Percentiles rank a stretch among this genome's conserved stretches.
phyloP scores from a whole-genome alignment of 2,329 filamentous ascomycete genomes.

The Epichloe aotearoae region DNA sequence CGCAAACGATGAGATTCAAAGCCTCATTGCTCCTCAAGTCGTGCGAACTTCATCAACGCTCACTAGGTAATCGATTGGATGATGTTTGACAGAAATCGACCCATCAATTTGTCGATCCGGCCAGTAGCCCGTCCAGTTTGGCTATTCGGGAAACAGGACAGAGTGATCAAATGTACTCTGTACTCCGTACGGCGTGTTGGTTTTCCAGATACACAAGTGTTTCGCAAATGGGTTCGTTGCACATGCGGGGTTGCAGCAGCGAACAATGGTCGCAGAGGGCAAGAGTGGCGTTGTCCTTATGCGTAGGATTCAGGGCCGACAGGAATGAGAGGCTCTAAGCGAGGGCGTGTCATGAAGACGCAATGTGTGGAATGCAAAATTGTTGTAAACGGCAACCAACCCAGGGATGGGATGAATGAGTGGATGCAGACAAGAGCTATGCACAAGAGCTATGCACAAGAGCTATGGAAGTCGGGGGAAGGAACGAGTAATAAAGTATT shows the following conservation, averaged over 20 bases:
- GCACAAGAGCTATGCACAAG: too few species aligned
- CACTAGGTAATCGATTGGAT: background rate
- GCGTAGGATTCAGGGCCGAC: background rate
- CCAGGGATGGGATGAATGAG: background rate
- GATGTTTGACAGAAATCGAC: background rate
- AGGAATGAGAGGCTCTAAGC: background rate
- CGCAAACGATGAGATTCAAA: background rate
- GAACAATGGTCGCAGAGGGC: background rate
- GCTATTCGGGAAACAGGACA: too few species aligned
- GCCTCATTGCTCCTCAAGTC: background rate
- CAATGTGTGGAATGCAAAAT: constrained; percentile 1
- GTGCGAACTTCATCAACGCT: background rate
- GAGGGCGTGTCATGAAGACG: background rate
- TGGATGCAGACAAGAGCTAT: background rate
- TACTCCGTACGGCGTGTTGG: background rate
- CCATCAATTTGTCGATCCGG: background rate
- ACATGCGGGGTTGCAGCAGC: background rate
- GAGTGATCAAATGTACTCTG: too few species aligned
- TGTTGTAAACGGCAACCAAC: too few species aligned
- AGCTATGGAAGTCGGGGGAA: background rate
- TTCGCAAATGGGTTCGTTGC: background rate
- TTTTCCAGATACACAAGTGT: background rate
- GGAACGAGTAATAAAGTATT: background rate
- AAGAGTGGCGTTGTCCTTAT: background rate
- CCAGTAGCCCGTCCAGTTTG: background rate